Evolutionary conservation across 805 yeast genomes (phyloP).

Genomic region (Candida ponderosae): DNA sequence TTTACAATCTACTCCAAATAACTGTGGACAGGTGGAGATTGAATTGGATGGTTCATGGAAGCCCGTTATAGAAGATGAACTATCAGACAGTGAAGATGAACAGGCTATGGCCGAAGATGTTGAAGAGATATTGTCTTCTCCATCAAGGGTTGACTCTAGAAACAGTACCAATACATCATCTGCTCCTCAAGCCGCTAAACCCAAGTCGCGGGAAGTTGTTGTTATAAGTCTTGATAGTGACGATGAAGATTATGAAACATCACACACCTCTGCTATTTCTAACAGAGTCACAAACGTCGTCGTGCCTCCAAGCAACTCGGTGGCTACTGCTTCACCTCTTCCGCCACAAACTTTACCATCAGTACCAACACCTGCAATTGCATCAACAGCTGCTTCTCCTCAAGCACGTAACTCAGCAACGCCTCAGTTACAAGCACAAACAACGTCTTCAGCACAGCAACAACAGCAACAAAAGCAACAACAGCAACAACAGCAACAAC

Average conservation of each 20-base stretch:
- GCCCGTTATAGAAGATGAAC: constrained; percentile 23
- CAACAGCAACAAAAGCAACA: constrained; percentile 2
- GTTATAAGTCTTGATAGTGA: constrained; percentile 46
- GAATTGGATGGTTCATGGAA: constrained; percentile 72
- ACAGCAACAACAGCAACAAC: constrained; percentile 1
- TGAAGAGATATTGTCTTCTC: background rate
- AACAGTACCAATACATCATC: background rate
- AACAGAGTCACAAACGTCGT: background rate
- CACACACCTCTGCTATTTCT: background rate
- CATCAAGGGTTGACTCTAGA: background rate
- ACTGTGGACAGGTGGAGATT: constrained; percentile 59
- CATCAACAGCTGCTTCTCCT: background rate
- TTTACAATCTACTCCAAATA: constrained; percentile 40
- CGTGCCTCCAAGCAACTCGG: background rate
- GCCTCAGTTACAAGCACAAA: background rate
- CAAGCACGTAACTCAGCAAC: background rate
- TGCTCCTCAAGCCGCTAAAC: constrained; percentile 6
- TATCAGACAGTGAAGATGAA: constrained; percentile 6
- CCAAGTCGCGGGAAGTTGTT: constrained; percentile 24
- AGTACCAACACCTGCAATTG: background rate
- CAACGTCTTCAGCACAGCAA: background rate
- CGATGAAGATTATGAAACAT: constrained; percentile 29
- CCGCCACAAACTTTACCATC: background rate
- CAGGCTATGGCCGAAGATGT: constrained; percentile 1
- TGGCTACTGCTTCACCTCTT: background rate